phyloP scores from a whole-genome alignment of 495 filamentous ascomycete species.

The Gamarada debralockiae region DNA sequence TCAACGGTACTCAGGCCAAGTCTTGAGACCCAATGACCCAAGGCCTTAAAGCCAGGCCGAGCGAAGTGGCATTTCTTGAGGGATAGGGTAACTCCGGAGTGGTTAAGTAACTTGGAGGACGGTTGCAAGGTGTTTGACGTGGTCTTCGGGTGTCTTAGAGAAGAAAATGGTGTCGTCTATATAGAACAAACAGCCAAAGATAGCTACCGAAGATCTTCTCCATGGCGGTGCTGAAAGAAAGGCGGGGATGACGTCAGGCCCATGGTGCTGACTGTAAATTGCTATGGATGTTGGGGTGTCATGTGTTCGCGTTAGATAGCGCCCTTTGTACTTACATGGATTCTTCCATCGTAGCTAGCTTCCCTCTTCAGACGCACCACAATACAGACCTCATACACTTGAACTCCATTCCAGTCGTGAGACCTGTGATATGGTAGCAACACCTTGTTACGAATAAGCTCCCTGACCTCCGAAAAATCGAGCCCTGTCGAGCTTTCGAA shows the following conservation, averaged over 20 bases:
- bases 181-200: conserved; percentile 1
- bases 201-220: conserved; percentile 6
- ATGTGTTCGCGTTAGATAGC: no score
- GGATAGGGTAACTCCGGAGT: conserved; percentile 5
- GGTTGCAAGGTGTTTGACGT: background rate
- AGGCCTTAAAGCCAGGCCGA: background rate
- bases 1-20: conserved; percentile 7
- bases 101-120: background rate
- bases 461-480: no score
- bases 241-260: conserved; percentile 7
- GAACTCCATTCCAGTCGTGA: no score
- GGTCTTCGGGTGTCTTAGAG: background rate
- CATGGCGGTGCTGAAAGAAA: conserved; percentile 21
- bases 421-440: no score
- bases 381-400: no score
- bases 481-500: no score
- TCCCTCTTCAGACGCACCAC: no score
- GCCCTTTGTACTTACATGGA: no score
- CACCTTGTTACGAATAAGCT: no score
- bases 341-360: no score
- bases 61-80: conserved; percentile 18
- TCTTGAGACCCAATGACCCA: conserved; percentile 5
- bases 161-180: conserved; percentile 15
- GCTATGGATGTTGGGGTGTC: no score
- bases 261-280: conserved; percentile 16